Percentiles rank a stretch among this genome's conserved stretches.
phyloP scores from a whole-genome alignment of 73 alveolate genomes.

The Diophrys appendiculata region DNA sequence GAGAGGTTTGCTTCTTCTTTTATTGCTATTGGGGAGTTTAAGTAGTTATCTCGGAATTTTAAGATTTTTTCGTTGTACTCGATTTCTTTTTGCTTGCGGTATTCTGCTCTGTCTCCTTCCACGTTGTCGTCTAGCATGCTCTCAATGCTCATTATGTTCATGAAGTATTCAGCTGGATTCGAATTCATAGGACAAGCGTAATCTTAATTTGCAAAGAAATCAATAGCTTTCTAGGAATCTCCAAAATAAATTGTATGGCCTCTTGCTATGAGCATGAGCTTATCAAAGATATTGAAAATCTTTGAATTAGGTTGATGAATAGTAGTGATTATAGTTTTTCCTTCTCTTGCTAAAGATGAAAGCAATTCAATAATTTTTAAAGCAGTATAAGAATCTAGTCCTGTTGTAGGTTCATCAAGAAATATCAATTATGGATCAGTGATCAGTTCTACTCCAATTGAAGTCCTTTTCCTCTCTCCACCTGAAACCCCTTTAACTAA shows the following conservation, averaged over 20 bases:
- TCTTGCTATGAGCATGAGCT: conserved; percentile 67
- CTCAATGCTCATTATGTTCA: conserved; percentile 56
- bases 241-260: conserved; percentile 73
- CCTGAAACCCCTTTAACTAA: conserved; percentile 91
- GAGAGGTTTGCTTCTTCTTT: not conserved
- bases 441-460: conserved; percentile 95
- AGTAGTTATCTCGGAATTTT: not conserved
- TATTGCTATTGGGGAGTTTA: not conserved
- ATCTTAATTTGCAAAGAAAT: conserved; percentile 43
- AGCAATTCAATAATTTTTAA: conserved; percentile 33
- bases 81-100: not conserved
- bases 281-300: conserved; percentile 70
- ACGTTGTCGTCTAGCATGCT: conserved; percentile 9
- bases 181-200: conserved; percentile 51
- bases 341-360: conserved; percentile 39
- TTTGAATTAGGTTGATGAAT: conserved; percentile 89
- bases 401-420: conserved; percentile 71
- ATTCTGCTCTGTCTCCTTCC: not conserved
- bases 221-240: conserved; percentile 28
- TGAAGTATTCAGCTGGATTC: conserved; percentile 71
- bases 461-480: conserved; percentile 95
- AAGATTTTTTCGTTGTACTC: not conserved
- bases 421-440: conserved; percentile 89
- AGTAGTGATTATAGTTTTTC: conserved; percentile 76
- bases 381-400: conserved; percentile 58